Evolutionary conservation across 1,284 basidiomycete genomes (phyloP).

Genomic region (Fomitopsis pinicola): DNA sequence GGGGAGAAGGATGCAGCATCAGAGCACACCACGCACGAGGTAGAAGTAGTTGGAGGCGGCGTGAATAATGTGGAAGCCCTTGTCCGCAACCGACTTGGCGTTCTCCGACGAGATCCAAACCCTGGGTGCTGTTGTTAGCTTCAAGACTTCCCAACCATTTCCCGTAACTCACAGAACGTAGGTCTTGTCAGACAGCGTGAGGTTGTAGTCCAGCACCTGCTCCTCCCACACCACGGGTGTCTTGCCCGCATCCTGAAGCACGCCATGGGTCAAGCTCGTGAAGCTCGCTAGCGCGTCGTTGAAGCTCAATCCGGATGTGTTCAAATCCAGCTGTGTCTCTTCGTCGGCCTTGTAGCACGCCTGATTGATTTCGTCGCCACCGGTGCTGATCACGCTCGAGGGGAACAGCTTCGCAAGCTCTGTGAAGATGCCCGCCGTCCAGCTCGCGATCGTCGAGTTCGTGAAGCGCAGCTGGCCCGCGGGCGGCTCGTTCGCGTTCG

Average conservation of each 20-base stretch:
- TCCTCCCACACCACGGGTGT: slow-evolving; percentile 75
- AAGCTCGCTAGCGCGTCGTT: slow-evolving; percentile 64
- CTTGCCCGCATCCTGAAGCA: slow-evolving; percentile 42
- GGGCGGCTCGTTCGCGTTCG: slow-evolving; percentile 72
- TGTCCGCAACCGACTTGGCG: slow-evolving; percentile 39
- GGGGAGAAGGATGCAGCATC: not conserved
- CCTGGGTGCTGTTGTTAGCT: slow-evolving; percentile 27
- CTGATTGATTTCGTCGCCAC: slow-evolving; percentile 80
- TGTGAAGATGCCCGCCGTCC: slow-evolving; percentile 42
- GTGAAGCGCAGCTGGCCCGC: slow-evolving; percentile 78
- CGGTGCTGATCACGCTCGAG: slow-evolving; percentile 67
- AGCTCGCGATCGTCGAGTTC: slow-evolving; percentile 34
- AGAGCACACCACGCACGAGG: slow-evolving; percentile 34
- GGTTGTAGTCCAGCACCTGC: slow-evolving; percentile 64
- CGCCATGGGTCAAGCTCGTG: slow-evolving; percentile 48
- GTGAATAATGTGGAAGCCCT: slow-evolving; percentile 48
- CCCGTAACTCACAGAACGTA: slow-evolving; percentile 53
- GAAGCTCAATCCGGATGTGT: slow-evolving; percentile 46
- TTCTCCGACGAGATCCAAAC: slow-evolving; percentile 51
- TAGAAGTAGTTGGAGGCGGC: slow-evolving; percentile 59
- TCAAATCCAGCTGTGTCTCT: slow-evolving; percentile 50
- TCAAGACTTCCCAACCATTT: not conserved
- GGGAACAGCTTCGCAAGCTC: slow-evolving; percentile 44
- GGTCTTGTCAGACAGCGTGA: slow-evolving; percentile 62
- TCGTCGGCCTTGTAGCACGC: slow-evolving; percentile 65